Percentiles rank a stretch among this genome's conserved stretches.
These are phyloP conservation scores for Claviceps paspali DNA, from an alignment of 2,329 filamentous ascomycete species.

Conservation along the genomic window DNA sequence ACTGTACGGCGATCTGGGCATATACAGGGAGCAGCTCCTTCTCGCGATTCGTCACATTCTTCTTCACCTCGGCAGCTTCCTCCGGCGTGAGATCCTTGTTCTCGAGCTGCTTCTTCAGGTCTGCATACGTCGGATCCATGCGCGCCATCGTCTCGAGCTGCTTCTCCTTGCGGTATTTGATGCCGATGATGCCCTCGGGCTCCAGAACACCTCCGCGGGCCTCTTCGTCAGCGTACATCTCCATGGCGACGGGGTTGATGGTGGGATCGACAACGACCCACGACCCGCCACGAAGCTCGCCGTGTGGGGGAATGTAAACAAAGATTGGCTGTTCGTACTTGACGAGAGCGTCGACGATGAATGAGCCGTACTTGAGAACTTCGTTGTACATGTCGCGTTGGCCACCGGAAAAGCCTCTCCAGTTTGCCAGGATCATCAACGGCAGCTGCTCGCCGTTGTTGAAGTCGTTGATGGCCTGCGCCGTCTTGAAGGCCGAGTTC, in stretches of 20 bases:
- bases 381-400: conserved; percentile 99
- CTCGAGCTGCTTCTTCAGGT: conserved; percentile 64
- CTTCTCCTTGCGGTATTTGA: conserved; percentile 96
- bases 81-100: conserved; percentile 51
- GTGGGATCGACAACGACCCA: conserved; percentile 99
- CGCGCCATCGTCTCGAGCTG: conserved; percentile 96
- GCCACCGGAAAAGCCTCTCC: conserved; percentile 99
- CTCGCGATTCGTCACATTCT: conserved; percentile 72
- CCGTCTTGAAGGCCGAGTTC: conserved; percentile 99
- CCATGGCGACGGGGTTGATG: conserved; percentile 93
- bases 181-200: conserved; percentile 93
- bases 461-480: conserved; percentile 97
- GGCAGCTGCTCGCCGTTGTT: conserved; percentile 97
- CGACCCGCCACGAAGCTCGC: conserved; percentile 94
- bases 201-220: conserved; percentile 93
- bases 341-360: conserved; percentile 95
- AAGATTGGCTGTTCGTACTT: conserved; percentile 98
- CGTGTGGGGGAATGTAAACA: conserved; percentile 93
- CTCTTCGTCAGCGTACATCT: conserved; percentile 97
- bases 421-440: conserved; percentile 98
- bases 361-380: conserved; percentile 97
- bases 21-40: conserved; percentile 85
- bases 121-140: conserved; percentile 68
- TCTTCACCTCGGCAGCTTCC: conserved; percentile 63
- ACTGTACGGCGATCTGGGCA: conserved; percentile 87